phyloP scores from a whole-genome alignment of 306 rosid species.

The Vachellia collinsii region DNA sequence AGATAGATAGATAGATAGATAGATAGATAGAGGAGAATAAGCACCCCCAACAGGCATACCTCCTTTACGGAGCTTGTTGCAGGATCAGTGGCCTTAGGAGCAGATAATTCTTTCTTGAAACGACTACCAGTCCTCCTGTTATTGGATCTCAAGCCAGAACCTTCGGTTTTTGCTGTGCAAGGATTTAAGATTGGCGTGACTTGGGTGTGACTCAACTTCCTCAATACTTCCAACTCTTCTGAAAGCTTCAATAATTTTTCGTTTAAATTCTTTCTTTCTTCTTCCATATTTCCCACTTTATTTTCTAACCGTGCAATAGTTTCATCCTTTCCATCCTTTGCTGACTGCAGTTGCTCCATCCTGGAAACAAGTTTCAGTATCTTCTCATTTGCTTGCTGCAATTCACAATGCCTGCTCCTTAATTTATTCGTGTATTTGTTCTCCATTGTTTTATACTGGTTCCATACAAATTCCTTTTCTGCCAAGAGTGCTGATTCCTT shows the following conservation, averaged over 20 bases:
- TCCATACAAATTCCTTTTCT: slow-evolving; percentile 87
- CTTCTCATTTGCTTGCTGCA: slow-evolving; percentile 57
- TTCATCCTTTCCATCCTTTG: slow-evolving; percentile 61
- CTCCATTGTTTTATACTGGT: slow-evolving; percentile 75
- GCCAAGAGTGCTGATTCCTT: slow-evolving; percentile 68
- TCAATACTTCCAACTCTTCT: slow-evolving; percentile 55
- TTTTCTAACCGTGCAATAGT: slow-evolving; percentile 51
- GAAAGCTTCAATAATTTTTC: slow-evolving; percentile 57
- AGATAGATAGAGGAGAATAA: too few relatives aligned
- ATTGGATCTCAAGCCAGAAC: slow-evolving; percentile 36
- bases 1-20: too few relatives aligned
- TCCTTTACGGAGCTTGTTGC: too few relatives aligned
- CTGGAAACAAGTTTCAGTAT: slow-evolving; percentile 53
- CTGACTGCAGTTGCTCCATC: slow-evolving; percentile 68
- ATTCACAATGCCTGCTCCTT: slow-evolving; percentile 56
- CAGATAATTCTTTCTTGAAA: slow-evolving; percentile 50
- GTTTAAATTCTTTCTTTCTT: slow-evolving; percentile 60
- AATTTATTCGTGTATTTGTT: slow-evolving; percentile 52
- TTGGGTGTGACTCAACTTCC: slow-evolving; percentile 46
- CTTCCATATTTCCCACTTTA: slow-evolving; percentile 55
- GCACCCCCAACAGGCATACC: too few relatives aligned
- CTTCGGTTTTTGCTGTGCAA: slow-evolving; percentile 44
- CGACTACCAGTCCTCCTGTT: slow-evolving; percentile 41
- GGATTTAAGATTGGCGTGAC: slow-evolving; percentile 60
- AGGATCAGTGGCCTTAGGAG: not conserved